Conservation (phyloP, 1,284 basidiomycete genomes). For the Paramarasmius palmivorus region DNA sequence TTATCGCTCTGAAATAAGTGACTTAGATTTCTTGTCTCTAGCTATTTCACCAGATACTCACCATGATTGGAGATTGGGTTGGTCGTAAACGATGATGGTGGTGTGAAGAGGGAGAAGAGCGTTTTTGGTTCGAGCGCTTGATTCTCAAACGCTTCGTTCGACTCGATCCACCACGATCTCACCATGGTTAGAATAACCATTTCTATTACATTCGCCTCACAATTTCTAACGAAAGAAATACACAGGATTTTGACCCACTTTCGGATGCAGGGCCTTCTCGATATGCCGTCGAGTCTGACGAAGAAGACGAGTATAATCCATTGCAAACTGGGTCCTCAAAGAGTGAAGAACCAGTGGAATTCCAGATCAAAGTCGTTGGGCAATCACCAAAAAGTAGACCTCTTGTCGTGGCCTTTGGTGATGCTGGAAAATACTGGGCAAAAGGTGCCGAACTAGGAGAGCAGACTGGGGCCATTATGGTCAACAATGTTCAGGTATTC, state of each 20-base stretch:
- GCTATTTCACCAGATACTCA: conserved; percentile 19
- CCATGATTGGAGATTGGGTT: conserved; percentile 29
- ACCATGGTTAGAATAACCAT: background rate
- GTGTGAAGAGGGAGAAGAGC: background rate
- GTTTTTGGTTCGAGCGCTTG: background rate
- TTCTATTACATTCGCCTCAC: background rate
- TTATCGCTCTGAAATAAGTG: conserved; percentile 53
- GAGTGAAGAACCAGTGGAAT: conserved; percentile 18
- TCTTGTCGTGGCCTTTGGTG: conserved; percentile 48
- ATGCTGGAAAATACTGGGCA: conserved; percentile 51
- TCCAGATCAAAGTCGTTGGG: conserved; percentile 38
- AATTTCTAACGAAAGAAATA: background rate
- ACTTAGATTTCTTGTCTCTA: background rate
- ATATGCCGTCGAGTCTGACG: conserved; percentile 66
- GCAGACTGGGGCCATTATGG: conserved; percentile 45
- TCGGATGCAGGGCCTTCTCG: conserved; percentile 57
- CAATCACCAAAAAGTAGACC: conserved; percentile 26
- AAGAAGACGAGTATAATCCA: conserved; percentile 62
- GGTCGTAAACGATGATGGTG: background rate
- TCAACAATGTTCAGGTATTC: conserved; percentile 47
- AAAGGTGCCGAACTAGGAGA: conserved; percentile 50
- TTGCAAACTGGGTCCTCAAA: conserved; percentile 21
- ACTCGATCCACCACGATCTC: conserved; percentile 2
- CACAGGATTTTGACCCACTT: conserved; percentile 54
- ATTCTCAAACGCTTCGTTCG: background rate